Evolutionary conservation across 1,284 basidiomycete genomes (phyloP).

Genomic region (Naganishia liquefaciens): DNA sequence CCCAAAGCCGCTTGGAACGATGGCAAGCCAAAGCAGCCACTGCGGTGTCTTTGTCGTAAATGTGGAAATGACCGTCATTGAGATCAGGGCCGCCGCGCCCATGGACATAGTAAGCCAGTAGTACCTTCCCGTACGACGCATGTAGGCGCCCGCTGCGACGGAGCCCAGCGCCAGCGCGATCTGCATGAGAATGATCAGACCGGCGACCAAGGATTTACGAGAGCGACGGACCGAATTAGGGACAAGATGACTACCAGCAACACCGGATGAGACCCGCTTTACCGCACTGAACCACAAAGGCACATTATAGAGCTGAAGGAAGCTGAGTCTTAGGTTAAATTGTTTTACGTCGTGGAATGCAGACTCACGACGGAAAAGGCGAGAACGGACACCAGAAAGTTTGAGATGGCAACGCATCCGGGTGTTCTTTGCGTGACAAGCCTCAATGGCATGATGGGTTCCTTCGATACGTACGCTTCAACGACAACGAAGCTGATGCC

Average conservation of each 20-base stretch:
- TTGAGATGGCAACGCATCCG: conserved; percentile 73
- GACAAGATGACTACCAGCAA: conserved; percentile 77
- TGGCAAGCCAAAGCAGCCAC: conserved; percentile 66
- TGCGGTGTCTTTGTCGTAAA: conserved; percentile 58
- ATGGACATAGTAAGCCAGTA: conserved; percentile 60
- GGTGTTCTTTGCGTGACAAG: conserved; percentile 66
- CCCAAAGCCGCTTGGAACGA: conserved; percentile 77
- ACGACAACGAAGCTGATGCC: conserved; percentile 67
- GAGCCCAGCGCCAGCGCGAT: conserved; percentile 75
- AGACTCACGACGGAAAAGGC: conserved; percentile 75
- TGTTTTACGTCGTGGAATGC: conserved; percentile 7
- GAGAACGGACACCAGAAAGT: conserved; percentile 64
- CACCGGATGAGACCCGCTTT: conserved; percentile 67
- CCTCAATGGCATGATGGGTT: conserved; percentile 81
- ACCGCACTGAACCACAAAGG: conserved; percentile 89
- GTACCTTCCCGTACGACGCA: conserved; percentile 77
- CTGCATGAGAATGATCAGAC: conserved; percentile 51
- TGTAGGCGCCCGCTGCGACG: conserved; percentile 79
- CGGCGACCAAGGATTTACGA: not conserved
- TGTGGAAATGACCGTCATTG: conserved; percentile 35
- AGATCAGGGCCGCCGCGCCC: conserved; percentile 36
- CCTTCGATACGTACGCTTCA: conserved; percentile 70
- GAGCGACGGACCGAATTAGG: conserved; percentile 73
- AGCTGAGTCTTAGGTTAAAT: not conserved
- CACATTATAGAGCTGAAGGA: conserved; percentile 74